Conservation (phyloP, 176 grass and related monocot species). For the Themeda triandra region DNA sequence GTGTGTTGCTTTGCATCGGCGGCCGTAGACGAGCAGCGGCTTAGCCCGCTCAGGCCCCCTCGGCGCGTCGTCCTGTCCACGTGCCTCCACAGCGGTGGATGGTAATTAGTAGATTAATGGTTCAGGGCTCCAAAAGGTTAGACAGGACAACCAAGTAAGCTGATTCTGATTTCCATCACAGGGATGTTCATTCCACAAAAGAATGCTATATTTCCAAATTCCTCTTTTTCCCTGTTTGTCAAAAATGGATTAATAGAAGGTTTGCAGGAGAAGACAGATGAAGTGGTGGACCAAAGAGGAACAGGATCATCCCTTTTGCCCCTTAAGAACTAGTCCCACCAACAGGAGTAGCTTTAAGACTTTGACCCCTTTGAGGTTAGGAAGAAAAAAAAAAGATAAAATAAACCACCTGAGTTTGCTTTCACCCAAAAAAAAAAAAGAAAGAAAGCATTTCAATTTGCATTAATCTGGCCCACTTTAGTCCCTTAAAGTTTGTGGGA, state of each 20-base stretch:
- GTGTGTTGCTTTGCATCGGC: too few species aligned
- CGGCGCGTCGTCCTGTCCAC: too few species aligned
- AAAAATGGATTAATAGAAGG: background rate
- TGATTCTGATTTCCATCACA: background rate
- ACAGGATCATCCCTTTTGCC: background rate
- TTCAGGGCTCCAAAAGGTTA: background rate
- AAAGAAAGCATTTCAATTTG: background rate
- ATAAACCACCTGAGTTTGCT: background rate
- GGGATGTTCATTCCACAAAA: background rate
- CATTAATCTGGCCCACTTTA: conserved; percentile 20
- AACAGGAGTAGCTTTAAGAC: conserved; percentile 23
- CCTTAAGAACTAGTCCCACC: background rate
- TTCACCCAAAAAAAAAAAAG: background rate
- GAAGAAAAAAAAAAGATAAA: background rate
- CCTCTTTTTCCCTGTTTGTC: background rate
- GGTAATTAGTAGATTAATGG: background rate
- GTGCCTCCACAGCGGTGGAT: too few species aligned
- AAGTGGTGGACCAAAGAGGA: conserved; percentile 13
- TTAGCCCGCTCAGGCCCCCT: too few species aligned
- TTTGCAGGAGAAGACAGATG: conserved; percentile 19
- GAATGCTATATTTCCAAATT: background rate
- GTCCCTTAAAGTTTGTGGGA: background rate
- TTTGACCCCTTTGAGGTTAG: conserved; percentile 11
- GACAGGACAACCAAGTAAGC: background rate
- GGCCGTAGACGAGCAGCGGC: too few species aligned